Base-by-base conservation (phyloP, 371 early-diverging fungal genomes). In the Neoconidiobolus thromboides region DNA sequence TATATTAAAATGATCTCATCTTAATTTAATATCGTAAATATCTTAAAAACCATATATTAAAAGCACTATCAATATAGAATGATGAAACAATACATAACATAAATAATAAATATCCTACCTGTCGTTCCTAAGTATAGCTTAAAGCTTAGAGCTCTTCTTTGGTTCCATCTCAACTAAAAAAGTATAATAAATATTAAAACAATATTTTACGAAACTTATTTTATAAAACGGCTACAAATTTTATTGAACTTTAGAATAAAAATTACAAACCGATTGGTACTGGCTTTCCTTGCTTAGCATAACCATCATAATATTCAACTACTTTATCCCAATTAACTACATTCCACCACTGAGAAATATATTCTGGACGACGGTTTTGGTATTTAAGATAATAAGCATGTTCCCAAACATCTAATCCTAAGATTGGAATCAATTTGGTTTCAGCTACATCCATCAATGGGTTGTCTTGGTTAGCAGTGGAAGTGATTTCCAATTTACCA, bases 321-420 rank as follows among this genome's bases (percentile, higher is more conserved):
- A 65, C 61, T 38, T 64, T 61, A 47, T 66, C 65, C 73, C 75
- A 76, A 67, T 76, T 64, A 40, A 76, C 67, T 26, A 73, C 70
- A 60, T 70, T 71, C 69, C 71, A 76, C 73, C 72, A 76, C 0
- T 63, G 53, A 10, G 60, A 56, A 42, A 76, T 54, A 55, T 73
- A 76, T 26, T 64, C 66, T 1, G 55, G 55, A 14, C 73, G 68
- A 12, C 59, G 49, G 60, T 68, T 69, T 43, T 68, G 64, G 58
- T 73, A 76, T 56, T 70, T 69, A 40, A 76, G 61, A 60, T 76
- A 76, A 61, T 76, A 76, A 6, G 77, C 77, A 72, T 76, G 77
- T 62, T 76, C 77, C 77, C 77, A 76, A 0, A 76, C 71, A 72
- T 76, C 77, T 26, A 73, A 47, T 1, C 65, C 64, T 15, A 76